Percentiles rank a stretch among this genome's conserved stretches.
phyloP scores from a whole-genome alignment of 139 green algal species.

The Haematococcus lacustris region DNA sequence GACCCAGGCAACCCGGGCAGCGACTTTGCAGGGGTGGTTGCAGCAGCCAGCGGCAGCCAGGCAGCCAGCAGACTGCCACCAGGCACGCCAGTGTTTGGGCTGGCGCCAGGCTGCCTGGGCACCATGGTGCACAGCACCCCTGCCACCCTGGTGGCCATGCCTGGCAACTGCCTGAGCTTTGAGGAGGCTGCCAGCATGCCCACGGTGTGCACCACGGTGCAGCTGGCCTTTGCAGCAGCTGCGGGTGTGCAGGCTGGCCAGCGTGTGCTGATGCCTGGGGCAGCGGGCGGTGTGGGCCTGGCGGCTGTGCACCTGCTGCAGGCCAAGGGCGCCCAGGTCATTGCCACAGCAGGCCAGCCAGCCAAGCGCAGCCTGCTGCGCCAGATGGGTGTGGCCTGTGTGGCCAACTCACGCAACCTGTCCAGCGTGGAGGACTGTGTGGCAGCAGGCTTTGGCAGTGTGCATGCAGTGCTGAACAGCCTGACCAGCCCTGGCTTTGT shows the following conservation, averaged over 20 bases:
- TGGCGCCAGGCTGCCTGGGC: slow-evolving; percentile 65
- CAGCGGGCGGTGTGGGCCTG: slow-evolving; percentile 71
- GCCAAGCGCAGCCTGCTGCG: slow-evolving; percentile 68
- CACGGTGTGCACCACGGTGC: slow-evolving; percentile 76
- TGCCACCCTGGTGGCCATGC: slow-evolving; percentile 54
- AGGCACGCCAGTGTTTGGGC: slow-evolving; percentile 82
- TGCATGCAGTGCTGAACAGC: too few species aligned
- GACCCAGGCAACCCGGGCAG: slow-evolving; percentile 46
- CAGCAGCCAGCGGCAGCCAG: slow-evolving; percentile 3
- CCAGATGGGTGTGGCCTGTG: too few species aligned
- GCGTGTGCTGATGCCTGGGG: slow-evolving; percentile 62
- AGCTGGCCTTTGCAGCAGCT: slow-evolving; percentile 44
- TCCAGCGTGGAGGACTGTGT: too few species aligned
- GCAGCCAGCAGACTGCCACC: too few species aligned
- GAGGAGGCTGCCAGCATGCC: slow-evolving; percentile 66
- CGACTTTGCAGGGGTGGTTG: slow-evolving; percentile 63
- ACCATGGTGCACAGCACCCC: slow-evolving; percentile 44
- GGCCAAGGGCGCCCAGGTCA: slow-evolving; percentile 19
- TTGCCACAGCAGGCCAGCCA: slow-evolving; percentile 61
- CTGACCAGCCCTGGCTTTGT: slow-evolving; percentile 45
- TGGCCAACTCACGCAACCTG: too few species aligned
- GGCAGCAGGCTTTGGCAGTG: too few species aligned
- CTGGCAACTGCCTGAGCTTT: slow-evolving; percentile 47
- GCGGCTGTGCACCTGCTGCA: slow-evolving; percentile 56
- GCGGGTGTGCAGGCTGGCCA: slow-evolving; percentile 21